Evolutionary conservation across 495 filamentous ascomycete genomes (phyloP), one percentile per base, ranked within the genome.

Genomic region (Aspergillus haitiensis): DNA sequence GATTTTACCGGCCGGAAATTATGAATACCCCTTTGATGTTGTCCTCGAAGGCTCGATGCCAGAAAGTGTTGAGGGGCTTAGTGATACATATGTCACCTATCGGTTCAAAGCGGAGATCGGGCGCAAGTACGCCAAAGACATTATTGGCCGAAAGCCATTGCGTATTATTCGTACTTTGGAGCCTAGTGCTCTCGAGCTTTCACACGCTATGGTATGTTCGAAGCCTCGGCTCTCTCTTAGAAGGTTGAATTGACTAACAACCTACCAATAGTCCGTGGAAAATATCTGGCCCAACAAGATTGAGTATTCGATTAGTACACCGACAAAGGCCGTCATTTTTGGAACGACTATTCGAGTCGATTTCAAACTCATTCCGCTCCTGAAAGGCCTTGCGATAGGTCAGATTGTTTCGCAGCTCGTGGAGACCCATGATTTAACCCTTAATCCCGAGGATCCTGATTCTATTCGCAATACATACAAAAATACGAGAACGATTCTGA

Each of bases 221-320:
- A 11, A 15, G 32, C 31, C 18, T 53, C 32, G 27, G 15, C 27
- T n/a, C 35, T 27, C n/a, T 50, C 13, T 50, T 13, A 37, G 15
- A 15, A 35, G 58, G 27, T 42, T n/a, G 39, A 37, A 39, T 55
- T 44, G 64, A 62, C 53, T 69, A 60, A 59, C 37, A 16, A 11
- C 33, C 12, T 11, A 6, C 36, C 7, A 36, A 42, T 59, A 86
- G 84, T 82, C 88, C n/a, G 86, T 96, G 53, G 90, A 96, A 71
- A 96, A 96, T 66, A 84, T 94, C 56, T 98, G 94, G 94, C 85
- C 89, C 10, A 90, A 93, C 73, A 98, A 98, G 78, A 83, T 97
- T 65, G 86, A 94, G 67, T 98, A 98, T 70, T 89, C 88, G 7
- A 88, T 98, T 58, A 86, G 87, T 59, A 87, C 93, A 7, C 93